These are phyloP conservation scores for Naumovozyma baii DNA, from an alignment of 805 yeast species.

Conservation along the genomic window DNA sequence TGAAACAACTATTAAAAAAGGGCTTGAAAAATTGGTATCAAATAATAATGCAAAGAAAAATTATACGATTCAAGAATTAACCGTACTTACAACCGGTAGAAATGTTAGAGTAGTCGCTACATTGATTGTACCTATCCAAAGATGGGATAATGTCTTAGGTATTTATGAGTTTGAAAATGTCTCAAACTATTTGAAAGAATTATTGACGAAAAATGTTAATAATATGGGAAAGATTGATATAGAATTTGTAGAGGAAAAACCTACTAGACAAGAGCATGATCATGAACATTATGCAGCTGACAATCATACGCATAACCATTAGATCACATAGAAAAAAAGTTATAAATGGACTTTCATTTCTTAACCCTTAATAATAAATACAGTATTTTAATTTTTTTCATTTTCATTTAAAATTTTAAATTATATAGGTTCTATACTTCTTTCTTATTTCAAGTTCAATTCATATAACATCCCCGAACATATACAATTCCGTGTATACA, in stretches of 20 bases:
- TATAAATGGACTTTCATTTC: too few species aligned
- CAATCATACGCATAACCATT: conserved; percentile 16
- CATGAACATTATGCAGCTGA: conserved; percentile 5
- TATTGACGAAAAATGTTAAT: conserved; percentile 31
- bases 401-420: background rate
- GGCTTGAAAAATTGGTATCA: conserved; percentile 24
- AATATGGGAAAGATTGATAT: conserved; percentile 36
- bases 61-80: conserved; percentile 32
- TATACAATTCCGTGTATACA: conserved; percentile 28
- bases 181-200: conserved; percentile 26
- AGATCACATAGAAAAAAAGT: background rate
- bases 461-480: conserved; percentile 31
- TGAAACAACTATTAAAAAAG: conserved; percentile 30
- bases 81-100: conserved; percentile 48
- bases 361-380: too few species aligned
- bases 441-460: conserved; percentile 3
- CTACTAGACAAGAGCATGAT: conserved; percentile 6
- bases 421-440: too few species aligned
- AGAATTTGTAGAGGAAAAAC: conserved; percentile 28
- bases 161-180: conserved; percentile 33
- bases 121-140: conserved; percentile 31
- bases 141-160: conserved; percentile 32
- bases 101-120: conserved; percentile 32
- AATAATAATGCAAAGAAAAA: conserved; percentile 28
- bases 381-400: too few species aligned